These are phyloP conservation scores for Coemansia erecta DNA, from an alignment of 192 early-diverging fungal species.

Conservation along the genomic window DNA sequence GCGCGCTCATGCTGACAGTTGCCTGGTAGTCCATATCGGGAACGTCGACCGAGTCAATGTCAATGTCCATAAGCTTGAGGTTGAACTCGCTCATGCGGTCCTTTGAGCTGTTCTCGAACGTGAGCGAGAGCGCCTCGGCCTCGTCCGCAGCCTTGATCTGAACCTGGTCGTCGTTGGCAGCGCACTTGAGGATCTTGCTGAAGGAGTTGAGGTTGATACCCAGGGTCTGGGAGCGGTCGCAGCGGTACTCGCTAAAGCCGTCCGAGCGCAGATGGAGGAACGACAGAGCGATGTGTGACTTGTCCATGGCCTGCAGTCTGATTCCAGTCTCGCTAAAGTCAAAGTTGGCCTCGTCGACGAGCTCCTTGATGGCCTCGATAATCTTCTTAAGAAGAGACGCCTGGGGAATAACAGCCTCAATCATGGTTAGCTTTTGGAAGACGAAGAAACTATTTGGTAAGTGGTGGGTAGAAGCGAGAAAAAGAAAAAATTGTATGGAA, in stretches of 20 bases:
- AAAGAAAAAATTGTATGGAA: background rate
- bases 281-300: conserved; percentile 94
- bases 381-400: conserved; percentile 90
- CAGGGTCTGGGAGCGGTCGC: conserved; percentile 86
- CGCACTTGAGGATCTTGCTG: conserved; percentile 92
- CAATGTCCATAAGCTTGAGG: conserved; percentile 98
- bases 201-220: conserved; percentile 85
- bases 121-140: conserved; percentile 75
- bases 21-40: conserved; percentile 94
- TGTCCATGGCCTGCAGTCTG: conserved; percentile 97
- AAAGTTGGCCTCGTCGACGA: conserved; percentile 96
- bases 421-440: conserved; percentile 53
- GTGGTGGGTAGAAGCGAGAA: no score
- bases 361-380: conserved; percentile 96
- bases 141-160: conserved; percentile 89
- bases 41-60: conserved; percentile 92
- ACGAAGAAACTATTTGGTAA: background rate
- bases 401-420: conserved; percentile 88
- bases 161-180: conserved; percentile 86
- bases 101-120: conserved; percentile 68
- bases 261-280: conserved; percentile 76
- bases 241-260: conserved; percentile 85
- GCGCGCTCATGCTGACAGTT: conserved; percentile 81
- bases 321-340: conserved; percentile 96
- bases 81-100: conserved; percentile 87